A percentile compares a stretch with the other conserved stretches of the same genome.
Evolutionary conservation across 2,329 filamentous ascomycete species (phyloP).

Genomic region (Pseudopithomyces maydicus): DNA sequence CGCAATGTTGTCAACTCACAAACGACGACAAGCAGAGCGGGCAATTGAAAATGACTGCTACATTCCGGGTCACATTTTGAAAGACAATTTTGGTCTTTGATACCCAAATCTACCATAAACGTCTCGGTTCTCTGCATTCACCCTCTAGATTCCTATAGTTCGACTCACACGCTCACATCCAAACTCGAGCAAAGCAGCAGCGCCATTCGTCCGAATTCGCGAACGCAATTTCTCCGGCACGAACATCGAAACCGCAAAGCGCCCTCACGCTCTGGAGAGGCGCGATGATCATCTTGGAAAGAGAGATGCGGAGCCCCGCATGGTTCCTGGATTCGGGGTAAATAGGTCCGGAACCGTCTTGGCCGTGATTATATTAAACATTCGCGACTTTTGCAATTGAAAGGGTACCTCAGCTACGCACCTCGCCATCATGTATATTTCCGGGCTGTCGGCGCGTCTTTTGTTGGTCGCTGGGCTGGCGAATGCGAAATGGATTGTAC

Average conservation of each 20-base stretch:
- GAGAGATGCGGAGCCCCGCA: constrained; percentile 30
- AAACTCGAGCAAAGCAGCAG: background rate
- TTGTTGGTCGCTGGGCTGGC: constrained; percentile 24
- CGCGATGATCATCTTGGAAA: constrained; percentile 18
- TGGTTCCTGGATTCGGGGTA: constrained; percentile 30
- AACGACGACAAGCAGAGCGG: no score
- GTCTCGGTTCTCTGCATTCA: no score
- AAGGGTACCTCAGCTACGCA: background rate
- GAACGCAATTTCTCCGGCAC: constrained; percentile 4
- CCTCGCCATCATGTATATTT: constrained; percentile 22
- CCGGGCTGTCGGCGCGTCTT: constrained; percentile 23
- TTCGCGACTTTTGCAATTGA: constrained; percentile 7
- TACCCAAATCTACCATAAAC: no score
- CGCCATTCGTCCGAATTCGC: background rate
- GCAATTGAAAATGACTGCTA: no score
- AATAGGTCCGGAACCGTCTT: constrained; percentile 30
- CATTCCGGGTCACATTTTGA: no score
- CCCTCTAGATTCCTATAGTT: no score
- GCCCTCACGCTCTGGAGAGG: constrained; percentile 26
- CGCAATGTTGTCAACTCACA: no score
- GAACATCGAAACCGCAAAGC: background rate
- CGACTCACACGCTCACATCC: background rate
- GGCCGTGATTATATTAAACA: constrained; percentile 17
- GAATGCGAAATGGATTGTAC: constrained; percentile 63
- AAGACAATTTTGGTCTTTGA: no score